Evolutionary conservation across 257 asterid species (phyloP).

Genomic region (Eustoma russellianum): DNA sequence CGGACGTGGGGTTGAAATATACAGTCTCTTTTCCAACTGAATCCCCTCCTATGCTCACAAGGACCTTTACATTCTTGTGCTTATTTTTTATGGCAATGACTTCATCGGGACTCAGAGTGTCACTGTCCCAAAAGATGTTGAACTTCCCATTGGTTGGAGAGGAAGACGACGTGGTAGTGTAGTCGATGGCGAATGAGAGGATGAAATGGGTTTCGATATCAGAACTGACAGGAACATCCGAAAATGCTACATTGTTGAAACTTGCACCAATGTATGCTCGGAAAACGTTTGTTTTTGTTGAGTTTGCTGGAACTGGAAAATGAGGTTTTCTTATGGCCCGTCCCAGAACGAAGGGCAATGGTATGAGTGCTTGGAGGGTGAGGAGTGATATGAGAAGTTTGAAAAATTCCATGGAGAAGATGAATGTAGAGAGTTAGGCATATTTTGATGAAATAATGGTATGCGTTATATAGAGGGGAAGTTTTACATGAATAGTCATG

Average conservation of each 20-base stretch:
- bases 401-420: conserved; percentile 22
- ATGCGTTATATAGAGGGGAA: no score
- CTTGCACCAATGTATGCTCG: conserved; percentile 76
- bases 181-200: conserved; percentile 68
- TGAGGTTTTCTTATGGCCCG: no score
- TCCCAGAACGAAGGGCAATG: neutral
- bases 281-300: conserved; percentile 40
- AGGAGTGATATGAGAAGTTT: conserved; percentile 10
- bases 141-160: conserved; percentile 50
- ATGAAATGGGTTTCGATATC: conserved; percentile 61
- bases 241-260: conserved; percentile 50
- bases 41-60: conserved; percentile 64
- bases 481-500: neutral
- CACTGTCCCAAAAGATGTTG: conserved; percentile 44
- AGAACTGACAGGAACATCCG: conserved; percentile 54
- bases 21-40: conserved; percentile 15
- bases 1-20: conserved; percentile 37
- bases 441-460: no score
- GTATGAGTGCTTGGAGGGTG: conserved; percentile 14
- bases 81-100: conserved; percentile 44
- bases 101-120: conserved; percentile 42
- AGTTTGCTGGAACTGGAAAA: conserved; percentile 1
- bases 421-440: no score
- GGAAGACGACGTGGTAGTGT: conserved; percentile 31
- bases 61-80: conserved; percentile 48